A percentile compares a stretch with the other conserved stretches of the same genome.
Conservation (phyloP, 176 grass and related monocot species). For the Hordeum marinum region DNA sequence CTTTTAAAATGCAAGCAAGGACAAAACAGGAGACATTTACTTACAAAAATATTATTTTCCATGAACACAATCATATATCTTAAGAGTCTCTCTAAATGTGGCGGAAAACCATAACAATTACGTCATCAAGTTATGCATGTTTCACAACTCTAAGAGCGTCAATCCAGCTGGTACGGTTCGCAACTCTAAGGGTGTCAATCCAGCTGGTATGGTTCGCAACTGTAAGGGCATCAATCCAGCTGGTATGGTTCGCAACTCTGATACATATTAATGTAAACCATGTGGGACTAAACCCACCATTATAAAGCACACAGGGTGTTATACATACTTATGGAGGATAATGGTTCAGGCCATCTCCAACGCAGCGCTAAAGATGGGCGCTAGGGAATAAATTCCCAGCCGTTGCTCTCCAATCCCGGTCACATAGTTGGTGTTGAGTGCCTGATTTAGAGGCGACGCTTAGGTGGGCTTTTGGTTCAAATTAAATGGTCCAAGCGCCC, state of each 20-base stretch:
- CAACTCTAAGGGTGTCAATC: neutral
- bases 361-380: too few relatives aligned
- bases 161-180: neutral
- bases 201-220: neutral
- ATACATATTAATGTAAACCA: neutral
- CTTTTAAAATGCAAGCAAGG: neutral
- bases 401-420: too few relatives aligned
- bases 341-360: neutral
- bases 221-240: neutral
- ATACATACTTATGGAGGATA: slow-evolving; percentile 1
- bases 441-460: too few relatives aligned
- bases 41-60: neutral
- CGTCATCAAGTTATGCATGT: neutral
- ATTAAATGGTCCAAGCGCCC: too few relatives aligned
- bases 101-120: neutral
- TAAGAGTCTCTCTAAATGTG: neutral
- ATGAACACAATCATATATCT: neutral
- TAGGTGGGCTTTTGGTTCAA: too few relatives aligned
- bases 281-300: neutral
- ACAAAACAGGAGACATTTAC: neutral
- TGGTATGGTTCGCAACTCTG: neutral
- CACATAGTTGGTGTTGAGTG: too few relatives aligned
- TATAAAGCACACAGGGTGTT: neutral
- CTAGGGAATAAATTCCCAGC: too few relatives aligned
- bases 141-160: neutral